A percentile compares a stretch with the other conserved stretches of the same genome.
phyloP scores from a whole-genome alignment of 2,329 filamentous ascomycete species.

The Diaporthe vexans region DNA sequence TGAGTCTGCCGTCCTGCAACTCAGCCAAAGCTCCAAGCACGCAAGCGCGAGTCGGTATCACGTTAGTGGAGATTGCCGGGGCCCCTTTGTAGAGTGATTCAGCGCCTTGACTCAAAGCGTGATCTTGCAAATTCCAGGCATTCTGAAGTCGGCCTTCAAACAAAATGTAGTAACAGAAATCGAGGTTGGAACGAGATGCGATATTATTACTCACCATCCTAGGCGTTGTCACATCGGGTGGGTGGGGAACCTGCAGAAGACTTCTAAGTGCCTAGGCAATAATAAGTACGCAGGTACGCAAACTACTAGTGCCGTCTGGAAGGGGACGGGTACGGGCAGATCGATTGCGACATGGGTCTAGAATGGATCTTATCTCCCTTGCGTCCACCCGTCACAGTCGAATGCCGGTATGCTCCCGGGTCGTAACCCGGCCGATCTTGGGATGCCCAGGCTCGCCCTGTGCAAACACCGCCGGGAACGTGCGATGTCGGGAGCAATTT shows the following conservation, averaged over 20 bases:
- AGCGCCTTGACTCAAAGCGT: background rate
- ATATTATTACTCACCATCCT: background rate
- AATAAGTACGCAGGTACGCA: background rate
- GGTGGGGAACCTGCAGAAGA: background rate
- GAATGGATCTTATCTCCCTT: conserved; percentile 27
- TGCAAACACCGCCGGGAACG: background rate
- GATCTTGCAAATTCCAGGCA: background rate
- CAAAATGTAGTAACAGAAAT: no score
- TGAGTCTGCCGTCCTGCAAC: no score
- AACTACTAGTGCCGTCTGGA: background rate
- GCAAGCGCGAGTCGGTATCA: conserved; percentile 31
- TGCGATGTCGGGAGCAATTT: conserved; percentile 20
- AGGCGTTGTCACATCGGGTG: background rate
- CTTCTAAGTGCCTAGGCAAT: background rate
- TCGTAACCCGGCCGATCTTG: conserved; percentile 21
- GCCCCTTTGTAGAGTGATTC: background rate
- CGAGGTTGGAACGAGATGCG: background rate
- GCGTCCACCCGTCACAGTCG: background rate
- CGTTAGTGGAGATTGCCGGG: conserved; percentile 3
- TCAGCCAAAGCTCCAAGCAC: background rate
- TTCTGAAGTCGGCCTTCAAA: background rate
- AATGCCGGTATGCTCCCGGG: conserved; percentile 16
- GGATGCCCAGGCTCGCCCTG: background rate
- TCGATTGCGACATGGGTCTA: background rate
- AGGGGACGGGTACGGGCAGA: background rate